phyloP scores from a whole-genome alignment of 2,329 filamentous ascomycete genomes.

The Hysterium pulicare region DNA sequence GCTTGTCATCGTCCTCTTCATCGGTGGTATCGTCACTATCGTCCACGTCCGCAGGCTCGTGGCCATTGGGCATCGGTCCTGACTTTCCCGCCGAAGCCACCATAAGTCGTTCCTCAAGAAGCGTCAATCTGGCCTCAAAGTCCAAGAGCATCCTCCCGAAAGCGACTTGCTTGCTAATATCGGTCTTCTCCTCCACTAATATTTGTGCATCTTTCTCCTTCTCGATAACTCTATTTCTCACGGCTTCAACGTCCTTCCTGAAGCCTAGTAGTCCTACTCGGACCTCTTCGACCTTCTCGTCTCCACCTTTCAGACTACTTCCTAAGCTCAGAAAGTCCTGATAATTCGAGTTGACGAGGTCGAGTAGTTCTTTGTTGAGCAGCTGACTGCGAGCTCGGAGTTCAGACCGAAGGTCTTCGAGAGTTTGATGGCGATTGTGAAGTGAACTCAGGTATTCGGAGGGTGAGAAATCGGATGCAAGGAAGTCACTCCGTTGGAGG shows the following conservation, averaged over 20 bases:
- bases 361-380: conserved; percentile 81
- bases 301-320: conserved; percentile 76
- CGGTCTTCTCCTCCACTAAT: conserved; percentile 68
- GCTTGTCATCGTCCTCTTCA: conserved; percentile 35
- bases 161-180: conserved; percentile 63
- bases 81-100: conserved; percentile 40
- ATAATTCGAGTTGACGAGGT: conserved; percentile 94
- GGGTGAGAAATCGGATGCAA: conserved; percentile 71
- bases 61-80: conserved; percentile 12
- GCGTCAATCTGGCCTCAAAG: conserved; percentile 59
- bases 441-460: conserved; percentile 79
- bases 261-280: conserved; percentile 85
- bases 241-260: conserved; percentile 71
- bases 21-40: conserved; percentile 28
- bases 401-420: conserved; percentile 87
- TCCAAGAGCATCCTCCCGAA: conserved; percentile 62
- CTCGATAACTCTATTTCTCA: conserved; percentile 63
- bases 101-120: conserved; percentile 62
- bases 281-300: conserved; percentile 87
- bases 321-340: conserved; percentile 85
- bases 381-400: conserved; percentile 75
- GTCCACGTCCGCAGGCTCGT: conserved; percentile 21
- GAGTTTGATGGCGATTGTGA: conserved; percentile 85
- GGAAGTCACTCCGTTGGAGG: conserved; percentile 78
- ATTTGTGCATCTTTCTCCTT: conserved; percentile 61